Conservation (phyloP, 495 filamentous ascomycete genomes). For the Articulospora tetracladia region DNA sequence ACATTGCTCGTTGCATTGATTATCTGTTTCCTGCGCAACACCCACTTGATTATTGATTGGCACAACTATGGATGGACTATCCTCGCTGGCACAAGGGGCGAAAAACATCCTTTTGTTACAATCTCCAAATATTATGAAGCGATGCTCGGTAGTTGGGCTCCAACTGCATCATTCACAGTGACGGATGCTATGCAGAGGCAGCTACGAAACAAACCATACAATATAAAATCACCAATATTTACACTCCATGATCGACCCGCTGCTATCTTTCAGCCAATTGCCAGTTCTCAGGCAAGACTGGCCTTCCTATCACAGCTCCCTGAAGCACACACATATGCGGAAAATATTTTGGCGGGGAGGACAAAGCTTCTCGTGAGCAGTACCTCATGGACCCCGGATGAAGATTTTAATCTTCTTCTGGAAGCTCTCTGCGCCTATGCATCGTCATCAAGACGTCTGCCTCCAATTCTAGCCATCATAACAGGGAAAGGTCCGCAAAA, state of each 20-base stretch:
- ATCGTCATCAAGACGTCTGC: constrained; percentile 39
- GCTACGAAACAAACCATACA: constrained; percentile 57
- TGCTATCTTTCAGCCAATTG: constrained; percentile 70
- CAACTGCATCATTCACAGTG: constrained; percentile 77
- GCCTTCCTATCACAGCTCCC: constrained; percentile 58
- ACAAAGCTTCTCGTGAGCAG: constrained; percentile 76
- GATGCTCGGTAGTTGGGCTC: constrained; percentile 56
- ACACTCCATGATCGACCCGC: constrained; percentile 87
- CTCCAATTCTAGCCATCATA: constrained; percentile 76
- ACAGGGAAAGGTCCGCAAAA: constrained; percentile 91
- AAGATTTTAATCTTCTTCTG: constrained; percentile 91
- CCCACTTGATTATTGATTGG: constrained; percentile 89
- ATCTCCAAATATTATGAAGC: constrained; percentile 75
- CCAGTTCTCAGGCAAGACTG: constrained; percentile 37
- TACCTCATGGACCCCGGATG: constrained; percentile 95
- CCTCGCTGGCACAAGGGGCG: constrained; percentile 63
- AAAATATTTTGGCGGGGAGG: constrained; percentile 48
- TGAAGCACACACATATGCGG: constrained; percentile 52
- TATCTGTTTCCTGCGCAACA: constrained; percentile 73
- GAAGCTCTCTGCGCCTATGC: constrained; percentile 72
- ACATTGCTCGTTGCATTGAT: constrained; percentile 72
- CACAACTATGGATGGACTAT: constrained; percentile 99
- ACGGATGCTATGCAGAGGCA: constrained; percentile 81
- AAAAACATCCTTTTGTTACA: constrained; percentile 69
- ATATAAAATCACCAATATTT: constrained; percentile 57